These are phyloP conservation scores for Trypanosoma theileri DNA, from an alignment of 208 protist genomes.

Conservation along the genomic window DNA sequence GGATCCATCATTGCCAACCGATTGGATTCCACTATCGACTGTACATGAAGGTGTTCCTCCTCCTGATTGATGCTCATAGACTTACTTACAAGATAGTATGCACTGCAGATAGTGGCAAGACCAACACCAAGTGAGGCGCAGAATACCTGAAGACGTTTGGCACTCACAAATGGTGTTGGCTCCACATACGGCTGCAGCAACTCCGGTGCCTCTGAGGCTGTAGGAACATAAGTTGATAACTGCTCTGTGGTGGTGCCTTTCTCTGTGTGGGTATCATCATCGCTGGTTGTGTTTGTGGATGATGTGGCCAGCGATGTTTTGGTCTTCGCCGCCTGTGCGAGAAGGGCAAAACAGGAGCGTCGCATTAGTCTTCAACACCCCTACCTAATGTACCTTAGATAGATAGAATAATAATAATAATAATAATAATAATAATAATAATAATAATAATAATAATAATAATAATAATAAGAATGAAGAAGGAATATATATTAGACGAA, in stretches of 20 bases:
- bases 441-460: not conserved
- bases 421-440: constrained; percentile 8
- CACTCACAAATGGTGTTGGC: constrained; percentile 81
- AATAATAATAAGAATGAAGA: not conserved
- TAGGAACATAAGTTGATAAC: constrained; percentile 32
- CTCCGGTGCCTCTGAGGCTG: constrained; percentile 66
- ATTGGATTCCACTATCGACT: constrained; percentile 51
- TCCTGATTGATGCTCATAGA: constrained; percentile 56
- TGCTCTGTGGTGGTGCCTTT: constrained; percentile 1
- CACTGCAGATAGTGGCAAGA: constrained; percentile 40
- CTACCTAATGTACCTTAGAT: not conserved
- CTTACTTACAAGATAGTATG: constrained; percentile 79
- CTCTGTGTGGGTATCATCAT: too few species aligned
- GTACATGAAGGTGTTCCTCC: constrained; percentile 41
- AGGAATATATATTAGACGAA: too few species aligned
- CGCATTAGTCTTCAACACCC: constrained; percentile 1
- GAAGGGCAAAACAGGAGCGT: constrained; percentile 6
- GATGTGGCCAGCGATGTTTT: constrained; percentile 6
- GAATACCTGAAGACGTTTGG: constrained; percentile 64
- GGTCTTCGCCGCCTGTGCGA: not conserved
- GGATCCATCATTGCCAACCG: constrained; percentile 43
- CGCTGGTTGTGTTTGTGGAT: not conserved
- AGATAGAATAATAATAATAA: too few species aligned
- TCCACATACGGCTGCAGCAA: constrained; percentile 74
- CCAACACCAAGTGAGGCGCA: constrained; percentile 66